Percentiles rank a stretch among this genome's conserved stretches.
Conservation (phyloP, 345 rosid species). For the Pistacia integerrima region DNA sequence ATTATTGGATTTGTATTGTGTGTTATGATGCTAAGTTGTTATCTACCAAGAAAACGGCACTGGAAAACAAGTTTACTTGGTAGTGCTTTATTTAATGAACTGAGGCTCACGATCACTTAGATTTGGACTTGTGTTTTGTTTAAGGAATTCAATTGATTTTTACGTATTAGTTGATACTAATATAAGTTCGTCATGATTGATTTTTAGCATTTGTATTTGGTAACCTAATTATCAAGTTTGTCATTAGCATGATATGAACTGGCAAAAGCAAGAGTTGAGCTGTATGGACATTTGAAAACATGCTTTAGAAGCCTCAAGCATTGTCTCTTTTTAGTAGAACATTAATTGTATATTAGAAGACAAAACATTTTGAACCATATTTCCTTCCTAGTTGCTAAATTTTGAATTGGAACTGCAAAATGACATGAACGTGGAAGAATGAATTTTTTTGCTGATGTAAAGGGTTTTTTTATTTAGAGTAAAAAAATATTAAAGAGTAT, state of each 20-base stretch:
- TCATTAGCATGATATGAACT: slow-evolving; percentile 1
- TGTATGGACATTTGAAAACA: neutral
- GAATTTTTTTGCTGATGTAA: neutral
- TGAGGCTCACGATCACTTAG: neutral
- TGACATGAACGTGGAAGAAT: too few species aligned
- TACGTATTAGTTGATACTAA: neutral
- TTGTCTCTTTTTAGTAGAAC: neutral
- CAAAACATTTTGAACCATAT: too few species aligned
- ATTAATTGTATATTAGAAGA: neutral
- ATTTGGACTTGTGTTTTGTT: neutral
- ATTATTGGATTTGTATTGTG: too few species aligned
- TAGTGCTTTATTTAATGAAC: neutral
- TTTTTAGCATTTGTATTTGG: neutral
- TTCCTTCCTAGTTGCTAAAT: too few species aligned
- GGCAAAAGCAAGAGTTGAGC: neutral
- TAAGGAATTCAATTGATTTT: neutral
- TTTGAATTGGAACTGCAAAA: too few species aligned
- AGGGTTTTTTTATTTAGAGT: neutral
- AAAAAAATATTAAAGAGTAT: neutral
- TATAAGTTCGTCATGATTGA: neutral
- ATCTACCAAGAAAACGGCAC: neutral
- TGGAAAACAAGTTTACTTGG: neutral
- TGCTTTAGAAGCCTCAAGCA: neutral
- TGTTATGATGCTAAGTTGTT: neutral
- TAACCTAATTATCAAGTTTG: neutral